phyloP scores from a whole-genome alignment of 2,329 filamentous ascomycete genomes.

The Calonectria hawksworthii region DNA sequence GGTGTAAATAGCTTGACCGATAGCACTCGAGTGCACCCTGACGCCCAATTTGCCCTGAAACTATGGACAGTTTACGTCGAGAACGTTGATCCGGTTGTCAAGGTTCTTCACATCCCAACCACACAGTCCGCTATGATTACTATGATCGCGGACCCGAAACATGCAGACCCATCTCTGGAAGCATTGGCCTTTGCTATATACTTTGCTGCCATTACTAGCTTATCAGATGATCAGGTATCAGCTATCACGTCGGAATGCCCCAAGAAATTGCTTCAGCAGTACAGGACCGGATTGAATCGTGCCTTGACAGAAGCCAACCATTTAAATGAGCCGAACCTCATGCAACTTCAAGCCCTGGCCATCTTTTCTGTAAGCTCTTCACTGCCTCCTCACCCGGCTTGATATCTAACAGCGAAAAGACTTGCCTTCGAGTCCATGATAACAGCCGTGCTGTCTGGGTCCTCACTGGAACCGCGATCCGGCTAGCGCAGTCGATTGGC shows the following conservation, averaged over 20 bases:
- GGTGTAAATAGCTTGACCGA: not conserved
- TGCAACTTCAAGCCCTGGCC: conserved; percentile 18
- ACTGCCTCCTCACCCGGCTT: too few relatives aligned
- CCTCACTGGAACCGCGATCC: conserved; percentile 23
- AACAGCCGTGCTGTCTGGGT: conserved; percentile 25
- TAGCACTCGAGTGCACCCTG: conserved; percentile 2
- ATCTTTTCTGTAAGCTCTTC: conserved; percentile 19
- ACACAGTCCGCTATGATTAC: conserved; percentile 25
- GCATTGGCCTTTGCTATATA: conserved; percentile 27
- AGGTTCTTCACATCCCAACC: conserved; percentile 29
- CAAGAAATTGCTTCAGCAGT: conserved; percentile 16
- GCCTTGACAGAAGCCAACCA: conserved; percentile 19
- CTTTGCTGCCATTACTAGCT: conserved; percentile 23
- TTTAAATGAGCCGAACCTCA: conserved; percentile 24
- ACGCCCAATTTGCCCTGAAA: conserved; percentile 17
- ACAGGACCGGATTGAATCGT: conserved; percentile 17
- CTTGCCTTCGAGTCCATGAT: conserved; percentile 22
- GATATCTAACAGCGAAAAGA: conserved; percentile 8
- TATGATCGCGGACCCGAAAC: conserved; percentile 20
- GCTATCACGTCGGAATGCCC: conserved; percentile 14
- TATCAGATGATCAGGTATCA: conserved; percentile 15
- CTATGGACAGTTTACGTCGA: conserved; percentile 23
- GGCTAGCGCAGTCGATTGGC: conserved; percentile 26
- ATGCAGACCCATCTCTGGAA: conserved; percentile 1
- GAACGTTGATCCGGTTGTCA: conserved; percentile 27